Conservation (phyloP, 1,139 yeast species). For the Arxiozyma bovina region DNA sequence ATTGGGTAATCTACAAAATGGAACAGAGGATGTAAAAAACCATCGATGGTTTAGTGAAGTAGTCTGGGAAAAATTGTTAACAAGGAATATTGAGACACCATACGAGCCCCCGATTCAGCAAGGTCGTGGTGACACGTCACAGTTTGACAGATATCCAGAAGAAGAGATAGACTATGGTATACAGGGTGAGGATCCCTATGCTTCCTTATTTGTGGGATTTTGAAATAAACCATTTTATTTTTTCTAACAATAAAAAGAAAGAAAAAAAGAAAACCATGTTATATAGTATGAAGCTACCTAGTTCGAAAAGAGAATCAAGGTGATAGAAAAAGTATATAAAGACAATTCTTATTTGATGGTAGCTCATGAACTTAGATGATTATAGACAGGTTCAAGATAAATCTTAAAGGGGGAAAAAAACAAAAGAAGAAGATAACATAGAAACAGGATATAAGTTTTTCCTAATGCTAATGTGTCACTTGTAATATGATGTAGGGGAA, state of each 20-base stretch:
- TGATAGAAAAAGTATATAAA: too few species aligned
- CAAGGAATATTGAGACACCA: slow-evolving; percentile 91
- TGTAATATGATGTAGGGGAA: background rate
- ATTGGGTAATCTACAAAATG: slow-evolving; percentile 83
- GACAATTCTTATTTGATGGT: too few species aligned
- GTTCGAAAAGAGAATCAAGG: too few species aligned
- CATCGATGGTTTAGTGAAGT: slow-evolving; percentile 96
- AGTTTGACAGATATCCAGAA: slow-evolving; percentile 90
- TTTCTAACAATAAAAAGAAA: too few species aligned
- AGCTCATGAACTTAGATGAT: background rate
- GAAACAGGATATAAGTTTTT: background rate
- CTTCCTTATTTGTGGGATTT: slow-evolving; percentile 66
- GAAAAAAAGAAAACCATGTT: too few species aligned
- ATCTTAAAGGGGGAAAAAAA: background rate
- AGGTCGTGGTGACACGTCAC: slow-evolving; percentile 92
- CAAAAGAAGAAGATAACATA: background rate
- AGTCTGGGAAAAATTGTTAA: slow-evolving; percentile 84
- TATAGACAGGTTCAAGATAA: background rate
- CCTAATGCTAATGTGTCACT: background rate
- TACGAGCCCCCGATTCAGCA: slow-evolving; percentile 96
- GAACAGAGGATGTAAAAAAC: slow-evolving; percentile 76
- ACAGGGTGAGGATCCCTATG: slow-evolving; percentile 73
- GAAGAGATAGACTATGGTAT: slow-evolving; percentile 83
- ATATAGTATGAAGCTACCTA: too few species aligned
- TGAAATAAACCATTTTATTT: slow-evolving; percentile 32